Conservation (phyloP, 129 eudicot species). For the Pseudognaphalium luteoalbum region DNA sequence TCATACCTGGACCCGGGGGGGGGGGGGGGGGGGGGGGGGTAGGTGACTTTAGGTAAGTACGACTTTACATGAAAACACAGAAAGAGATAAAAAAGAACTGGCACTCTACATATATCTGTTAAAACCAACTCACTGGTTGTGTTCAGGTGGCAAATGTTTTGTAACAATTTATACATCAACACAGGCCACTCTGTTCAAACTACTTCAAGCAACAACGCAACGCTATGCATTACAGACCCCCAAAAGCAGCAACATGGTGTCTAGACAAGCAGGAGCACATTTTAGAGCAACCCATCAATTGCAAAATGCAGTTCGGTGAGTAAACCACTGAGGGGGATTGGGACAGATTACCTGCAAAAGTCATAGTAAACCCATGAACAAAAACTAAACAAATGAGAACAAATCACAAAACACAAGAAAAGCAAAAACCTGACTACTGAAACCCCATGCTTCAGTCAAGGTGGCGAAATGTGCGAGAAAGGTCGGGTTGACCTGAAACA, state of each 20-base stretch:
- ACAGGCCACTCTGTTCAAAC: conserved; percentile 29
- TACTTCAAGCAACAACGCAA: conserved; percentile 35
- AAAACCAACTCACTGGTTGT: conserved; percentile 22
- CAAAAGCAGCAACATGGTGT: conserved; percentile 3
- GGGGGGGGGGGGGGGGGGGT: background rate
- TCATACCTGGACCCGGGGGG: background rate
- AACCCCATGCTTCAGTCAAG: background rate
- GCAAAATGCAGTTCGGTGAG: conserved; percentile 8
- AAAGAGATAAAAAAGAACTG: conserved; percentile 22
- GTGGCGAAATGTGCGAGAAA: background rate
- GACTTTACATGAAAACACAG: conserved; percentile 15
- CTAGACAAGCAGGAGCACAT: conserved; percentile 20
- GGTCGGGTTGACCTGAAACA: background rate
- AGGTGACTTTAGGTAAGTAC: background rate
- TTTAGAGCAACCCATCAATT: conserved; percentile 23
- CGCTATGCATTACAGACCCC: conserved; percentile 26
- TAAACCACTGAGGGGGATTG: conserved; percentile 9
- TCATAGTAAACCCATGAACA: background rate
- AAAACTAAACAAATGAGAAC: background rate
- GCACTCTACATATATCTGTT: conserved; percentile 30
- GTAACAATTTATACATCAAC: conserved; percentile 29
- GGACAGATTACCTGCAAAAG: conserved; percentile 23
- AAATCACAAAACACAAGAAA: background rate
- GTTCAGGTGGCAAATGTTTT: conserved; percentile 31
- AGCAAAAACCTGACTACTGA: background rate